These are phyloP conservation scores for Suillus plorans DNA, from an alignment of 768 basidiomycete genomes.

Conservation along the genomic window DNA sequence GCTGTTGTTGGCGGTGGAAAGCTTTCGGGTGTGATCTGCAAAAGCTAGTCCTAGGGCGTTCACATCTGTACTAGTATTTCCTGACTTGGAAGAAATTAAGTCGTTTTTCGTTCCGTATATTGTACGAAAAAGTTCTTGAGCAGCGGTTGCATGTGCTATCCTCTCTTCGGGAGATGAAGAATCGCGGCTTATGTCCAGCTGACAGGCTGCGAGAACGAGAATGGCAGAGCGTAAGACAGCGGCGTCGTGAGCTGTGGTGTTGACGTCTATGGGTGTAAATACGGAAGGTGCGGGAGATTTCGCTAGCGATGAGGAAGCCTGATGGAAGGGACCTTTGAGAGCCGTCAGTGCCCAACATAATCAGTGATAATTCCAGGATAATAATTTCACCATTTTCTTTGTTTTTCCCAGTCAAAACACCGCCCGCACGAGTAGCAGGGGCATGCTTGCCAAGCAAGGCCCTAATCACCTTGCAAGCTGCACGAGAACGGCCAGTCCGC, in stretches of 20 bases:
- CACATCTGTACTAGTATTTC: constrained; percentile 8
- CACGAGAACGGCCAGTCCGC: constrained; percentile 31
- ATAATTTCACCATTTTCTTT: constrained; percentile 26
- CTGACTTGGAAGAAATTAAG: constrained; percentile 16
- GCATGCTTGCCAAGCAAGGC: constrained; percentile 22
- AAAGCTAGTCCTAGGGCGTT: constrained; percentile 30
- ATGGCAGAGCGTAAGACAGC: constrained; percentile 27
- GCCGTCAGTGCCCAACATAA: constrained; percentile 16
- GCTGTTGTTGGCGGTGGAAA: background rate
- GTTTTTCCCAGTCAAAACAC: background rate
- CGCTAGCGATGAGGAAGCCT: constrained; percentile 10
- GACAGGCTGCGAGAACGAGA: constrained; percentile 32
- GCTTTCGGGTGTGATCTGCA: constrained; percentile 6
- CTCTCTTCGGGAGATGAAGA: constrained; percentile 20
- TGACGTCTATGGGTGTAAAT: constrained; percentile 10
- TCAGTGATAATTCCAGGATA: constrained; percentile 7
- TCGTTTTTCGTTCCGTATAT: constrained; percentile 28
- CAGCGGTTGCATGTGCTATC: constrained; percentile 18
- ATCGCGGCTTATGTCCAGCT: constrained; percentile 32
- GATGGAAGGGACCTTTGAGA: constrained; percentile 12
- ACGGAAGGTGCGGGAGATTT: constrained; percentile 10
- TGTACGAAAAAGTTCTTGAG: constrained; percentile 30
- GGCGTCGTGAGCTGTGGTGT: constrained; percentile 12
- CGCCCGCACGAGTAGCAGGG: background rate
- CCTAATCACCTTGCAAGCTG: constrained; percentile 28